These are phyloP conservation scores for Kurtzmaniella quercitrusa DNA, from an alignment of 1,139 yeast species.

Conservation along the genomic window DNA sequence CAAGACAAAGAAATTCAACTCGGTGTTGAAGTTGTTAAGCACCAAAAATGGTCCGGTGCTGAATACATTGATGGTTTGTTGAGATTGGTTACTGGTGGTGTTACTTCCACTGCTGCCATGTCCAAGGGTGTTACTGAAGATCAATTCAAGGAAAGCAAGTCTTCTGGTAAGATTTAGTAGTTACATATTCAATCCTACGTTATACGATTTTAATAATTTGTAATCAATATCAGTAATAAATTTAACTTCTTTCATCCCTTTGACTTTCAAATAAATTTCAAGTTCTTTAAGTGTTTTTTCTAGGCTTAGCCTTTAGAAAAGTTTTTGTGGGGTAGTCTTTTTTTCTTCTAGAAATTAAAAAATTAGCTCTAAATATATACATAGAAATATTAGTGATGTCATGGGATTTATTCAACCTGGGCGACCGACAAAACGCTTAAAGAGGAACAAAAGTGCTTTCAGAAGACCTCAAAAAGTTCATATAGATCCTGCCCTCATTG, in stretches of 20 bases:
- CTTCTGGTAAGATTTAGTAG: constrained; percentile 14
- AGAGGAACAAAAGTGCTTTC: neutral
- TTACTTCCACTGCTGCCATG: constrained; percentile 95
- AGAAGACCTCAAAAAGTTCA: neutral
- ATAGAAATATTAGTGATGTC: neutral
- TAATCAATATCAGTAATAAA: constrained; percentile 3
- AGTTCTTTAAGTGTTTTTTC: neutral
- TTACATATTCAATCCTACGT: constrained; percentile 2
- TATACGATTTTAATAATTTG: neutral
- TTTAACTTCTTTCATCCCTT: constrained; percentile 3
- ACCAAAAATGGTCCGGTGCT: constrained; percentile 99
- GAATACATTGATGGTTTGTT: constrained; percentile 91
- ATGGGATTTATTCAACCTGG: constrained; percentile 5
- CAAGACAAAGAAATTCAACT: constrained; percentile 86
- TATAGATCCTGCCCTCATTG: neutral
- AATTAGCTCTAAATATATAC: neutral
- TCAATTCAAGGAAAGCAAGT: constrained; percentile 61
- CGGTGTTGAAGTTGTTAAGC: constrained; percentile 94
- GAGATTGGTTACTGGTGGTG: constrained; percentile 92
- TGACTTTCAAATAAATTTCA: neutral
- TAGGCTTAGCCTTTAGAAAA: neutral
- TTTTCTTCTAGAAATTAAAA: neutral
- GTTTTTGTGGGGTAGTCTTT: neutral
- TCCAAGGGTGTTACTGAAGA: constrained; percentile 98
- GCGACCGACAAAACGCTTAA: neutral